Evolutionary conservation across 495 filamentous ascomycete genomes (phyloP), one percentile per base, ranked within the genome.

Genomic region (Eremomyces bilateralis): DNA sequence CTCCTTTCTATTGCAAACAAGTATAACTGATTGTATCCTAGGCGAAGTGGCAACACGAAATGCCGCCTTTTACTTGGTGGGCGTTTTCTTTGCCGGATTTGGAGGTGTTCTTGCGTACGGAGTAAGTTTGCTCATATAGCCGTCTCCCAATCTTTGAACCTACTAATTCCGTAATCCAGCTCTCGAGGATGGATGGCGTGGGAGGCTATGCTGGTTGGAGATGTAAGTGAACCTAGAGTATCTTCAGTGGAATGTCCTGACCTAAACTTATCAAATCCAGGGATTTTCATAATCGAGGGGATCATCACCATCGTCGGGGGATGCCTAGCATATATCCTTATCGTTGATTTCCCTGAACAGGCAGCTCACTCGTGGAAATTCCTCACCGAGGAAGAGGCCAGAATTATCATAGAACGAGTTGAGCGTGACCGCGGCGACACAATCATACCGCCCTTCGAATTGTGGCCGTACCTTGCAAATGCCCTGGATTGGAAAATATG

Each of bases 161-260:
- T 38, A 25, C 36, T 42, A 15, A 37, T 42, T 17, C 33, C 37
- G 22, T 34, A 30, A 34, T 13, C 34, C 29, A 16, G 30, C 29
- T 13, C 29, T 15, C 40, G 25, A 20, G 34, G 20, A 29, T 32
- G 24, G 32, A 6, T 13, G 24, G 24, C 24, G n/a, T 77, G 73
- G 73, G 49, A 65, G 3, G 51, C 46, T 45, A 67, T 67, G 22
- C 71, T 74, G 48, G 68, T 73, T 44, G 60, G 73, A 13, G 65
- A 74, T 39, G 67, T 67, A 21, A 49, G 68, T 41, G 15, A 53
- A 53, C 42, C 2, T 16, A 11, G 10, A 13, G 8, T 27, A 27
- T 27, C 6, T 6, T 27, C 8, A 13, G 6, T 27, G 24, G 13
- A 6, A 27, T 27, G 24, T 27, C 24, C 6, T 27, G 13, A 13